Evolutionary conservation across 1,284 basidiomycete genomes (phyloP).

Genomic region (Austroboletus novae-zelandiae): DNA sequence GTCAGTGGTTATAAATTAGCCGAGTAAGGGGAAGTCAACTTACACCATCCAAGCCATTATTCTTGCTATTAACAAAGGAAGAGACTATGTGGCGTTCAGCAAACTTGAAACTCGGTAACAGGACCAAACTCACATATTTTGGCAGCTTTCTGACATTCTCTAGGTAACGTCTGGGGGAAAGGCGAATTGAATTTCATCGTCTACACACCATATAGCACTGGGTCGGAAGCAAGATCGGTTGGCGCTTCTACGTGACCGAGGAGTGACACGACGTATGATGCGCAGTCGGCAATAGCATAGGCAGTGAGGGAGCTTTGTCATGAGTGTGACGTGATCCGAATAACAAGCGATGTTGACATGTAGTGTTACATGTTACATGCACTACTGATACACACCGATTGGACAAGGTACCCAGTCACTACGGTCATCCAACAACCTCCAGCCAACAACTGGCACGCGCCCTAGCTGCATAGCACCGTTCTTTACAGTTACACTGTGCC

Average conservation of each 20-base stretch:
- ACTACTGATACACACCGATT: conserved; percentile 51
- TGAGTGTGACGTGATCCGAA: conserved; percentile 24
- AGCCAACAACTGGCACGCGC: conserved; percentile 38
- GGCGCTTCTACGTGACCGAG: neutral
- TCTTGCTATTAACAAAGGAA: conserved; percentile 68
- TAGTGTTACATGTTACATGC: neutral
- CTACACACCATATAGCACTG: neutral
- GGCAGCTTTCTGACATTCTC: conserved; percentile 73
- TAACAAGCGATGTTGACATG: neutral
- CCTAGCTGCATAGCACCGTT: neutral
- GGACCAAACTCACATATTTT: conserved; percentile 58
- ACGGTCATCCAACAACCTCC: conserved; percentile 44
- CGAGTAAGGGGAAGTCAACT: neutral
- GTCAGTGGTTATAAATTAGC: neutral
- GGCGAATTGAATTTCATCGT: conserved; percentile 66
- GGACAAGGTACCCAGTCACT: conserved; percentile 61
- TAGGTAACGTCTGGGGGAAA: conserved; percentile 67
- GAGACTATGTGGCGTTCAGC: conserved; percentile 46
- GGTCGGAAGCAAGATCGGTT: neutral
- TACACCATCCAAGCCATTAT: conserved; percentile 70
- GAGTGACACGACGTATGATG: conserved; percentile 5
- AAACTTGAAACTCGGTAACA: conserved; percentile 1
- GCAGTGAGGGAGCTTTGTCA: conserved; percentile 17
- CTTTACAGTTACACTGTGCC: neutral
- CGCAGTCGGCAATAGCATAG: conserved; percentile 17